A percentile compares a stretch with the other conserved stretches of the same genome.
Conservation (phyloP, 176 grass and related monocot species). For the Lolium multiflorum region DNA sequence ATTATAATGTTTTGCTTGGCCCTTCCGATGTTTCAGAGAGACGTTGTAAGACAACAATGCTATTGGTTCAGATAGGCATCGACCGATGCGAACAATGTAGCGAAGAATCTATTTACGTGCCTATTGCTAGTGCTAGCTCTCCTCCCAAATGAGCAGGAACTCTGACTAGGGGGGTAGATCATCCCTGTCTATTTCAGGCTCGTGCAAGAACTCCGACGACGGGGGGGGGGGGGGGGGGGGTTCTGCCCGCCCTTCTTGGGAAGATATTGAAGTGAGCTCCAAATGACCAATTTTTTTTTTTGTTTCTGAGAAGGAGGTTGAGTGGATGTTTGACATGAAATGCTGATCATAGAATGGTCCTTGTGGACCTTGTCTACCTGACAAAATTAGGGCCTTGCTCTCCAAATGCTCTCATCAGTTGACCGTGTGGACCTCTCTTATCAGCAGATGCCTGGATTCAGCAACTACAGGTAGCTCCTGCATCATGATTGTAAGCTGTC, state of each 20-base stretch:
- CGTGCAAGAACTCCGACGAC: slow-evolving; percentile 32
- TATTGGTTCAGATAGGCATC: slow-evolving; percentile 28
- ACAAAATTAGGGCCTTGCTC: slow-evolving; percentile 58
- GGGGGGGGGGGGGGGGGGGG: neutral
- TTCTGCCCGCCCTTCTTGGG: too few species aligned
- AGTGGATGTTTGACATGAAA: slow-evolving; percentile 15
- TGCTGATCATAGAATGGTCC: neutral
- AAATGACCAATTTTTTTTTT: neutral
- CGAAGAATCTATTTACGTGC: slow-evolving; percentile 76
- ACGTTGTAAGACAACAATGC: too few species aligned
- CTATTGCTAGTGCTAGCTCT: slow-evolving; percentile 1
- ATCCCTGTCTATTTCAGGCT: too few species aligned
- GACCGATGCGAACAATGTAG: slow-evolving; percentile 62
- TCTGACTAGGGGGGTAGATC: neutral
- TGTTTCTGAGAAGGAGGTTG: slow-evolving; percentile 18
- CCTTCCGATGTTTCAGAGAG: too few species aligned
- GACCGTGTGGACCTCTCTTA: too few species aligned
- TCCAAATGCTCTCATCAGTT: slow-evolving; percentile 47
- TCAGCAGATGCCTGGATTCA: slow-evolving; percentile 73
- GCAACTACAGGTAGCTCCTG: slow-evolving; percentile 72
- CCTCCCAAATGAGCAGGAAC: slow-evolving; percentile 26
- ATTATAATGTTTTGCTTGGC: too few species aligned
- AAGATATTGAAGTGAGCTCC: slow-evolving; percentile 75
- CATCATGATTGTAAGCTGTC: slow-evolving; percentile 90
- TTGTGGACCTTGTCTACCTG: slow-evolving; percentile 12